Percentiles rank a stretch among this genome's conserved stretches.
Evolutionary conservation across 2,329 filamentous ascomycete species (phyloP).

Genomic region (Dothideomycetes sp.): DNA sequence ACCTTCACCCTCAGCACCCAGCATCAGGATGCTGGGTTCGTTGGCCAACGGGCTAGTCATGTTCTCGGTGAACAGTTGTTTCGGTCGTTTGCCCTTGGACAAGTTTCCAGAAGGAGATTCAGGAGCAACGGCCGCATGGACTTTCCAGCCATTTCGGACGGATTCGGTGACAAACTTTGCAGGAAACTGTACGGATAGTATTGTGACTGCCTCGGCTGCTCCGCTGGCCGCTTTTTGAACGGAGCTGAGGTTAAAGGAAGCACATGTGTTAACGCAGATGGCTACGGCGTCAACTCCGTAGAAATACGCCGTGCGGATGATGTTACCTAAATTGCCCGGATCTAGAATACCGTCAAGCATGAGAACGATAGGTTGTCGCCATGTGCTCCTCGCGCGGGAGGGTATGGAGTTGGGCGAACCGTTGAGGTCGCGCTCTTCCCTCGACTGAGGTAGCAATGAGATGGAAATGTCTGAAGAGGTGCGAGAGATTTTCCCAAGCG

Average conservation of each 20-base stretch:
- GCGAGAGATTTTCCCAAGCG: conserved; percentile 25
- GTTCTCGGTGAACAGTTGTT: not conserved
- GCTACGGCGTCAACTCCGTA: conserved; percentile 80
- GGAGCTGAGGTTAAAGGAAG: conserved; percentile 64
- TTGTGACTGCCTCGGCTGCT: conserved; percentile 67
- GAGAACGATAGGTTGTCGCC: conserved; percentile 60
- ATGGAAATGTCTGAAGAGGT: conserved; percentile 47
- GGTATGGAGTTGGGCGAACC: conserved; percentile 41
- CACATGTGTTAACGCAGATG: conserved; percentile 62
- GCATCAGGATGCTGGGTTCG: conserved; percentile 63
- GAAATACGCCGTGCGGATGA: conserved; percentile 80
- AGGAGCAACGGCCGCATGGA: conserved; percentile 63
- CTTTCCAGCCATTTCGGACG: conserved; percentile 64
- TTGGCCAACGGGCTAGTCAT: conserved; percentile 11
- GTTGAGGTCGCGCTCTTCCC: conserved; percentile 66
- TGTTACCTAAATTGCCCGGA: conserved; percentile 81
- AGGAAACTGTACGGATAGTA: conserved; percentile 62
- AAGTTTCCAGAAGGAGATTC: conserved; percentile 17
- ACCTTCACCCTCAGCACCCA: conserved; percentile 75
- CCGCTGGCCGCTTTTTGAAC: conserved; percentile 83
- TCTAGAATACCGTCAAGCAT: conserved; percentile 67
- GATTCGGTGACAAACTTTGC: conserved; percentile 61
- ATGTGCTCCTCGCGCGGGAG: conserved; percentile 22
- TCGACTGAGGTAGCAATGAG: conserved; percentile 53
- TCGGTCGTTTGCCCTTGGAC: not conserved